These are phyloP conservation scores for Passalora sequoiae DNA, from an alignment of 2,329 filamentous ascomycete genomes.

Conservation along the genomic window DNA sequence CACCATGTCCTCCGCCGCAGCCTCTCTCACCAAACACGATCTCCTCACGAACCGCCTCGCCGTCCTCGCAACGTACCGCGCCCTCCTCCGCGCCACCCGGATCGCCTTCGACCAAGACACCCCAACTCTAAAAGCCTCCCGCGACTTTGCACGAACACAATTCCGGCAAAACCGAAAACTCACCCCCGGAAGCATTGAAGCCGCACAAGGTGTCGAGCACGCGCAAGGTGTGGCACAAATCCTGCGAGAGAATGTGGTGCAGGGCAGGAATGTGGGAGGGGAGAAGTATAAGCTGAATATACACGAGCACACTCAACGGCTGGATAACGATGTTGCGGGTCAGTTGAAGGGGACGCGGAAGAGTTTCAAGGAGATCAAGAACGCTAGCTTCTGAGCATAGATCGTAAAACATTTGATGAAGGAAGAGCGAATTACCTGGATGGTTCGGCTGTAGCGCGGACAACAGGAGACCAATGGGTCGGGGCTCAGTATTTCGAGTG, in stretches of 20 bases:
- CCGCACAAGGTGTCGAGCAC: constrained; percentile 63
- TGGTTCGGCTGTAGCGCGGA: no score
- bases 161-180: constrained; percentile 66
- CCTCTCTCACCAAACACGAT: no score
- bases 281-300: constrained; percentile 64
- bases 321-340: constrained; percentile 89
- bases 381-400: constrained; percentile 16
- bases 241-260: constrained; percentile 78
- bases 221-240: constrained; percentile 79
- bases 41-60: constrained; percentile 43
- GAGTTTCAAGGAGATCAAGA: constrained; percentile 40
- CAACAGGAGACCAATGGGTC: no score
- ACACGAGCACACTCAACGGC: constrained; percentile 83
- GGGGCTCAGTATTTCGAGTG: no score
- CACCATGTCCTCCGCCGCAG: constrained; percentile 11
- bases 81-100: constrained; percentile 72
- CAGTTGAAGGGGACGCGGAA: constrained; percentile 44
- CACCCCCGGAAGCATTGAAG: constrained; percentile 53
- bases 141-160: constrained; percentile 62
- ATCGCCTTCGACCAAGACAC: constrained; percentile 79
- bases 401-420: no score
- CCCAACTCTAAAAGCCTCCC: constrained; percentile 64
- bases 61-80: constrained; percentile 72
- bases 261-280: constrained; percentile 50
- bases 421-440: no score